These are phyloP conservation scores for Allantophomopsis lycopodina DNA, from an alignment of 2,329 filamentous ascomycete species.

Conservation along the genomic window DNA sequence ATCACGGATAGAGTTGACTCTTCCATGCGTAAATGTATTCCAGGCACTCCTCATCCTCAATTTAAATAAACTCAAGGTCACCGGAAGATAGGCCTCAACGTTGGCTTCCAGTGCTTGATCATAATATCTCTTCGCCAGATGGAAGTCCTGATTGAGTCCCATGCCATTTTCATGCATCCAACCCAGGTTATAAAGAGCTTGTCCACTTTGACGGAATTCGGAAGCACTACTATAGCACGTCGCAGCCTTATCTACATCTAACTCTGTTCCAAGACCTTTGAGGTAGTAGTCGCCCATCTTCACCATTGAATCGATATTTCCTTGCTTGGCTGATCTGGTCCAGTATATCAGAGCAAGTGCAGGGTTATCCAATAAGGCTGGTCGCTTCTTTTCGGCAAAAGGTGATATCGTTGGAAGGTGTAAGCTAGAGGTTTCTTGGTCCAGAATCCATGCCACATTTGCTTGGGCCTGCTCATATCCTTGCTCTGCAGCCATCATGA, in stretches of 20 bases:
- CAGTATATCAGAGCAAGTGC: conserved; percentile 63
- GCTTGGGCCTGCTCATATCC: conserved; percentile 58
- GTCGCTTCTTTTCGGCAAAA: conserved; percentile 19
- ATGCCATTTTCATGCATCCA: conserved; percentile 99
- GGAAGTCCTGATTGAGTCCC: conserved; percentile 86
- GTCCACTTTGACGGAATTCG: conserved; percentile 81
- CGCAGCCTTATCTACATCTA: conserved; percentile 73
- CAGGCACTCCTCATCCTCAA: conserved; percentile 77
- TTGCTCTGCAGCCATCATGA: conserved; percentile 64
- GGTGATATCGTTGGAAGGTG: conserved; percentile 24
- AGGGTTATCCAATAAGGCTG: conserved; percentile 38
- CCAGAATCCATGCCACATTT: conserved; percentile 60
- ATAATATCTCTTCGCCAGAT: conserved; percentile 92
- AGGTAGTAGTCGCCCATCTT: conserved; percentile 99
- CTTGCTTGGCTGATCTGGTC: conserved; percentile 86
- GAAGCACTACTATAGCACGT: conserved; percentile 87
- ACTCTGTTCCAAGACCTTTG: conserved; percentile 57
- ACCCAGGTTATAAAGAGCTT: conserved; percentile 91
- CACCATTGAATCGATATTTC: conserved; percentile 84
- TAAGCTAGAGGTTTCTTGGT: conserved; percentile 42
- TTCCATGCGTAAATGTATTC: conserved; percentile 87
- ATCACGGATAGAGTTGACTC: conserved; percentile 82
- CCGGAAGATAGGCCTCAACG: conserved; percentile 83
- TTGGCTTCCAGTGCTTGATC: conserved; percentile 87
- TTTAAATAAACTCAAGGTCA: conserved; percentile 78